These are phyloP conservation scores for Houttuynia cordata DNA, from an alignment of 164 flowering plant species.

Conservation along the genomic window DNA sequence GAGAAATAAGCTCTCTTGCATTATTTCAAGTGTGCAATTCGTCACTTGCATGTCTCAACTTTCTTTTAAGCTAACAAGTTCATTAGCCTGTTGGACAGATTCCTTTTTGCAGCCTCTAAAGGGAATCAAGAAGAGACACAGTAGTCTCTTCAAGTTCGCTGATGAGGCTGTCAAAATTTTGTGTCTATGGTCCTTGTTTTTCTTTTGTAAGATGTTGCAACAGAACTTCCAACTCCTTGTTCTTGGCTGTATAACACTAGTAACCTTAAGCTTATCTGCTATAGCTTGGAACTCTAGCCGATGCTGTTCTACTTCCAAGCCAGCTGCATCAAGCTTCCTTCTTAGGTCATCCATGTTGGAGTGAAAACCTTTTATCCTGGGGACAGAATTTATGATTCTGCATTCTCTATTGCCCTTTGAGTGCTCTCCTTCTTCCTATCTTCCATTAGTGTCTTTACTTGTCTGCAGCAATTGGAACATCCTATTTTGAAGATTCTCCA, in stretches of 20 bases:
- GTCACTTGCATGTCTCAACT: constrained; percentile 23
- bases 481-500: constrained; percentile 42
- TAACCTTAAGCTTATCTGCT: constrained; percentile 21
- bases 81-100: constrained; percentile 29
- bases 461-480: constrained; percentile 28
- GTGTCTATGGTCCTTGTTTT: constrained; percentile 29
- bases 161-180: constrained; percentile 26
- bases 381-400: constrained; percentile 7
- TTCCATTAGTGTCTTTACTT: constrained; percentile 12
- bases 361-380: constrained; percentile 1
- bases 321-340: constrained; percentile 27
- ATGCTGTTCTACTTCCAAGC: constrained; percentile 39
- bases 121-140: constrained; percentile 18
- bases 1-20: constrained; percentile 32
- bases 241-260: constrained; percentile 29
- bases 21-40: constrained; percentile 37
- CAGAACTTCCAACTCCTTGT: constrained; percentile 34
- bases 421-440: constrained; percentile 33
- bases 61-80: constrained; percentile 33
- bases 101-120: constrained; percentile 37
- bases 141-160: constrained; percentile 37
- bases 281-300: constrained; percentile 49
- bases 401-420: constrained; percentile 20
- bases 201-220: constrained; percentile 37
- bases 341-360: constrained; percentile 26